phyloP scores from a whole-genome alignment of 805 yeast genomes.

The Zygotorulaspora sp. region DNA sequence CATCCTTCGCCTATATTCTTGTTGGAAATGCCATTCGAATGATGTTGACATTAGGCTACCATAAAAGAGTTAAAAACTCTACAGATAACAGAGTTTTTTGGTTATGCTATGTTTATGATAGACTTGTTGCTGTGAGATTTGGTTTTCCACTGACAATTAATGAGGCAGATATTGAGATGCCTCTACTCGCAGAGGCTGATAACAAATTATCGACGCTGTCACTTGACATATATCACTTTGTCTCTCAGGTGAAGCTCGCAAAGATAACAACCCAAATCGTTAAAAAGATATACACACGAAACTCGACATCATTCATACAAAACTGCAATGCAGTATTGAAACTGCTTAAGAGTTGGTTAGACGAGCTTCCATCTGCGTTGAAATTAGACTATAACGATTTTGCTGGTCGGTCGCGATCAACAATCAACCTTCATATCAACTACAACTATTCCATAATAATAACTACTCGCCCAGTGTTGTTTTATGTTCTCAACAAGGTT shows the following conservation, averaged over 20 bases:
- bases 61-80: conserved; percentile 9
- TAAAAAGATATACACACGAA: conserved; percentile 19
- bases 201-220: conserved; percentile 4
- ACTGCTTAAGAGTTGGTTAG: conserved; percentile 17
- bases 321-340: conserved; percentile 18
- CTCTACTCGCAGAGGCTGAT: conserved; percentile 10
- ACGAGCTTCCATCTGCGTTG: conserved; percentile 13
- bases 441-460: conserved; percentile 21
- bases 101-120: conserved; percentile 22
- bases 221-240: conserved; percentile 16
- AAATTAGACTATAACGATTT: conserved; percentile 16
- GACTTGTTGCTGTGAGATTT: conserved; percentile 19
- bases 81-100: conserved; percentile 18
- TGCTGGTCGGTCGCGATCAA: conserved; percentile 14
- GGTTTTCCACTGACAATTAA: conserved; percentile 20
- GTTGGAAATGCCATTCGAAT: conserved; percentile 20
- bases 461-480: conserved; percentile 19
- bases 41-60: conserved; percentile 15
- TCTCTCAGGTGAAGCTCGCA: conserved; percentile 19
- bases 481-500: conserved; percentile 20
- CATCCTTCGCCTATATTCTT: conserved; percentile 15
- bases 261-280: conserved; percentile 18
- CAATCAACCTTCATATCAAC: conserved; percentile 20
- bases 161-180: conserved; percentile 18
- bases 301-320: conserved; percentile 17